Base-by-base conservation (phyloP, 371 early-diverging fungal genomes). In the Mucor racemosus region DNA sequence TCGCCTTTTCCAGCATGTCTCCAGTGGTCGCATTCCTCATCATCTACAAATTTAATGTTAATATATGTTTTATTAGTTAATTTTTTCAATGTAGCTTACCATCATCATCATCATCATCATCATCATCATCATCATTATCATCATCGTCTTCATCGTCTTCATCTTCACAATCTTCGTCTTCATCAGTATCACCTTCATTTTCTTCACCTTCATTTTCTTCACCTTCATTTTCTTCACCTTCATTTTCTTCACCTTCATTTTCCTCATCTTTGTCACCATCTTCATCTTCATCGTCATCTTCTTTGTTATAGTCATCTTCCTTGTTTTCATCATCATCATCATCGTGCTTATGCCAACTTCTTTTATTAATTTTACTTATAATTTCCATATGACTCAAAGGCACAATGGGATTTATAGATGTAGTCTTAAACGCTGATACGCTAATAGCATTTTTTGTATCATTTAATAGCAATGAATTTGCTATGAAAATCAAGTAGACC, bases 1-100 rank as follows among this genome's bases (percentile, higher is more conserved):
- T 53, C 31, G 31, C 21, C 33, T 31, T 53, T 33, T 19, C 31
- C 21, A 31, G 21, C 53, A 33, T 53, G 33, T 53, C 33, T 53
- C 53, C 53, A 53, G 53, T 53, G 21, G 31, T 53, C 53, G 33
- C 53, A 53, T 11, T 53, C 15, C 21, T 53, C 50, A 26, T 50
- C 21, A 31, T 53, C 53, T 53, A 33, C 5, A 11, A n/a, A 19
- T 44, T n/a, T 8, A 44, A 44, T 17, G n/a, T 44, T 15, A 44
- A n/a, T 9, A 44, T 17, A n/a, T 1, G 19, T 17, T 44, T 7
- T 44, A 44, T 5, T 0, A 7, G 3, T 8, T 5, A 9, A 9
- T 4, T 8, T 5, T 44, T 17, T 15, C n/a, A 5, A 7, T 44
- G 46, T 19, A 13, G 11, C 4, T 53, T 53, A 53, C 53, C 53